Evolutionary conservation across 768 basidiomycete genomes (phyloP).

Genomic region (Naganishia antarctica): DNA sequence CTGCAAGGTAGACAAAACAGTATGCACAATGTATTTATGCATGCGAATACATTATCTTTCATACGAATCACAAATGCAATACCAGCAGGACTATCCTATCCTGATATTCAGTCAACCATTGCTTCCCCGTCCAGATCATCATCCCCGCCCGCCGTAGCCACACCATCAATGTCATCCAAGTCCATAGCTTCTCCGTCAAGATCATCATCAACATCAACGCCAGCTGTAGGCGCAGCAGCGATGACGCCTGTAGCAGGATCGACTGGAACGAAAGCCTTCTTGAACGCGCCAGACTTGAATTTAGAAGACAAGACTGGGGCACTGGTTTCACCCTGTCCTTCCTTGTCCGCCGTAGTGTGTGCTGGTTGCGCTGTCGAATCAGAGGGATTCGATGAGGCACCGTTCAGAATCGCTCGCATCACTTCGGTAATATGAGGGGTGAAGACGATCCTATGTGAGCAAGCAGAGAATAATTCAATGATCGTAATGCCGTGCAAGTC

Average conservation of each 20-base stretch:
- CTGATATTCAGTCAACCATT: not conserved
- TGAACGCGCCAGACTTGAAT: slow-evolving; percentile 38
- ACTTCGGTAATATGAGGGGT: slow-evolving; percentile 75
- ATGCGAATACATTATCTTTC: too few relatives aligned
- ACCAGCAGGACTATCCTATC: not conserved
- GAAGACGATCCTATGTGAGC: slow-evolving; percentile 68
- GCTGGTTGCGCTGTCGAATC: slow-evolving; percentile 14
- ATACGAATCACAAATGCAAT: too few relatives aligned
- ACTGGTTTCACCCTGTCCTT: slow-evolving; percentile 28
- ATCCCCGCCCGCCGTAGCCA: slow-evolving; percentile 53
- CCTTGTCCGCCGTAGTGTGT: not conserved
- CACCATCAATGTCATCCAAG: slow-evolving; percentile 37
- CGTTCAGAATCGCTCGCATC: slow-evolving; percentile 67
- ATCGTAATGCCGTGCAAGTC: not conserved
- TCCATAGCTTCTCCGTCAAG: slow-evolving; percentile 53
- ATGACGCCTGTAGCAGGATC: slow-evolving; percentile 31
- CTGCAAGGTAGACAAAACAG: too few relatives aligned
- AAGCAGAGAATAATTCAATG: not conserved
- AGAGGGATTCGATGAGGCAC: slow-evolving; percentile 30
- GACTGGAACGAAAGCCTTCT: slow-evolving; percentile 43
- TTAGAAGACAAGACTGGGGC: slow-evolving; percentile 16
- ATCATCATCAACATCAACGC: slow-evolving; percentile 46
- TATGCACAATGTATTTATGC: too few relatives aligned
- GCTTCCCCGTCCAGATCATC: slow-evolving; percentile 28
- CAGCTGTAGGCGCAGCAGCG: slow-evolving; percentile 36